A percentile compares a stretch with the other conserved stretches of the same genome.
These are phyloP conservation scores for Celoporthe dispersa DNA, from an alignment of 2,329 filamentous ascomycete genomes.

Conservation along the genomic window DNA sequence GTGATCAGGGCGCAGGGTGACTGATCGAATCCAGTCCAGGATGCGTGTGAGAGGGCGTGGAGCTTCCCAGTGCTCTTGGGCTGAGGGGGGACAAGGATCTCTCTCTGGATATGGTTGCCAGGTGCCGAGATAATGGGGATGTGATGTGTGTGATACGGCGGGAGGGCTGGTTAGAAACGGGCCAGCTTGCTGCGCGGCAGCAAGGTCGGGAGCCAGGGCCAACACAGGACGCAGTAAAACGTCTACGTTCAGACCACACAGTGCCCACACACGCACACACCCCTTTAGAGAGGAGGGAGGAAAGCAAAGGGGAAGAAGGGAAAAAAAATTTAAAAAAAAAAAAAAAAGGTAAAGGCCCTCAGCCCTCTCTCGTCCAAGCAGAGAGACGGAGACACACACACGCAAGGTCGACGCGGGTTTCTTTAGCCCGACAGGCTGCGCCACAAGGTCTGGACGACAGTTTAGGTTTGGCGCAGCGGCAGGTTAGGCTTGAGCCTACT, in stretches of 20 bases:
- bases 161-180: slow-evolving; percentile 14
- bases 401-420: neutral
- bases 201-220: neutral
- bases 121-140: slow-evolving; percentile 2
- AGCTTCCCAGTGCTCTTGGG: slow-evolving; percentile 18
- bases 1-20: slow-evolving; percentile 24
- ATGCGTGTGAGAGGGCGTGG: slow-evolving; percentile 18
- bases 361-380: neutral
- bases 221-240: neutral
- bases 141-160: slow-evolving; percentile 18
- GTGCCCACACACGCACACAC: neutral
- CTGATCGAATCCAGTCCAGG: slow-evolving; percentile 15
- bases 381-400: neutral
- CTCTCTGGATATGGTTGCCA: slow-evolving; percentile 19
- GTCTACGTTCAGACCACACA: slow-evolving; percentile 1
- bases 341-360: neutral
- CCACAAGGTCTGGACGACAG: neutral
- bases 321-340: neutral
- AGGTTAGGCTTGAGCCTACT: slow-evolving; percentile 25
- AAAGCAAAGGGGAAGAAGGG: neutral
- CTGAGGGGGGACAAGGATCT: slow-evolving; percentile 17
- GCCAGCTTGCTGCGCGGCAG: slow-evolving; percentile 10
- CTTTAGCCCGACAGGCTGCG: neutral
- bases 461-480: neutral
- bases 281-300: neutral